phyloP scores from a whole-genome alignment of 2,329 filamentous ascomycete species.

The Aspergillus floridensis region DNA sequence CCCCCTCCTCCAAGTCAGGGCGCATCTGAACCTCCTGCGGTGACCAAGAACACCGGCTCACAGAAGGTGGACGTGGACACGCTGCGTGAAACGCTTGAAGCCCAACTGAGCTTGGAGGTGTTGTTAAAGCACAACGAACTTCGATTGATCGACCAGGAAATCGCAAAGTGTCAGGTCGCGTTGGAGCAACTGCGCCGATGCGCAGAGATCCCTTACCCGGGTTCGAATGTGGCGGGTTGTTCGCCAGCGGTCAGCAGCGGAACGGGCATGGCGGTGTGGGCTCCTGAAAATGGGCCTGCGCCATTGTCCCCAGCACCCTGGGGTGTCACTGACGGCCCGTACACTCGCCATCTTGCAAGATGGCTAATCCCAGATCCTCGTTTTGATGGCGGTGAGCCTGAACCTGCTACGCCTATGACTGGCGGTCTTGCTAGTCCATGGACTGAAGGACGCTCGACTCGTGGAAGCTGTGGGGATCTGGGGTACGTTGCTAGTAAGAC shows the following conservation, averaged over 20 bases:
- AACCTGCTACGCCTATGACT: conserved; percentile 24
- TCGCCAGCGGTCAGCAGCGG: conserved; percentile 70
- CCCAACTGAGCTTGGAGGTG: conserved; percentile 88
- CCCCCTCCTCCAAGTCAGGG: conserved; percentile 6
- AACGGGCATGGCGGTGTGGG: conserved; percentile 66
- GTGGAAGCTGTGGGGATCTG: conserved; percentile 66
- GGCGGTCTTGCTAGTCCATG: conserved; percentile 36
- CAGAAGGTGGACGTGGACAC: conserved; percentile 41
- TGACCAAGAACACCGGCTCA: conserved; percentile 19
- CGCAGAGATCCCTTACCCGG: conserved; percentile 85
- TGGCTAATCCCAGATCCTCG: conserved; percentile 88
- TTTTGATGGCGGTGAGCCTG: conserved; percentile 66
- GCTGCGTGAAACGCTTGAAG: conserved; percentile 71
- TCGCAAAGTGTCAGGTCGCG: conserved; percentile 91
- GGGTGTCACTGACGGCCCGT: conserved; percentile 87
- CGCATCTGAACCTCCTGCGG: conserved; percentile 10
- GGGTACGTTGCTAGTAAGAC: conserved; percentile 52
- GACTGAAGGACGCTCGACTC: conserved; percentile 71
- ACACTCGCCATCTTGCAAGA: conserved; percentile 89
- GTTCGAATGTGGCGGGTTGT: conserved; percentile 57
- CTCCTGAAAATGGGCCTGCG: conserved; percentile 60
- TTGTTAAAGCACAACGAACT: conserved; percentile 92
- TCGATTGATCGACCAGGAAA: conserved; percentile 89
- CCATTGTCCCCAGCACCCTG: conserved; percentile 82
- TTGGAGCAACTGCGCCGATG: conserved; percentile 92